Evolutionary conservation across 139 green algal genomes (phyloP), one percentile per base, ranked within the genome.

Genomic region (Chlamydomonas urium): DNA sequence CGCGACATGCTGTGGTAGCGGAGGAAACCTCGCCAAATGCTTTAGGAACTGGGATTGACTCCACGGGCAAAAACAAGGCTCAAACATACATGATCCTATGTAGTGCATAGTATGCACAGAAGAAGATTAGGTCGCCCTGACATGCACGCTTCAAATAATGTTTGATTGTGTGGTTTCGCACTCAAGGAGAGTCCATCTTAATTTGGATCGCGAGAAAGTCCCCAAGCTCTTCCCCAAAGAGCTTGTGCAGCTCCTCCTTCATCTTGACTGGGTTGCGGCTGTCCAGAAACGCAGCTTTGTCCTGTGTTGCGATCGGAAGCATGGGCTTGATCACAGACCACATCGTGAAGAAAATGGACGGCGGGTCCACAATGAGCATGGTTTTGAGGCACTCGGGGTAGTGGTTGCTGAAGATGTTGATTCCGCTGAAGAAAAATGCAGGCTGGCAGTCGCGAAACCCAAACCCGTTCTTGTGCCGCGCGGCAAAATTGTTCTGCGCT

Each of bases 311-410:
- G 35, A 67, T 31, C 2, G 73, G 73, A 28, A 78, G 73, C 63
- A 78, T 8, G 2, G 73, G 73, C n/a, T 73, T 62, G 31, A 78
- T 50, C 29, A 73, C 2, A 14, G 33, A 33, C 73, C 73, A 78
- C 47, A 73, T 32, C 2, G n/a, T 50, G 65, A 73, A 73, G 63
- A 73, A 78, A 2, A 78, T 38, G 17, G 48, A 65, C 26, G 73
- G 73, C 28, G 73, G 73, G 65, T 78, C 73, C 14, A 78, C 28
- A 26, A 78, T 73, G 23, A 78, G 42, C 73, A 78, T 78, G 3
- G 33, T 62, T 10, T 56, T n/a, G 8, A 73, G 38, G 47, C 66
- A 73, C 47, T 73, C 66, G 0, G 73, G 73, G 65, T 69, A 78
- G 63, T 78, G 62, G 65, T 78, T 73, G 56, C 6, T 59, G 69